Conservation (phyloP, 805 yeast species). For the Starmerella bombi region DNA sequence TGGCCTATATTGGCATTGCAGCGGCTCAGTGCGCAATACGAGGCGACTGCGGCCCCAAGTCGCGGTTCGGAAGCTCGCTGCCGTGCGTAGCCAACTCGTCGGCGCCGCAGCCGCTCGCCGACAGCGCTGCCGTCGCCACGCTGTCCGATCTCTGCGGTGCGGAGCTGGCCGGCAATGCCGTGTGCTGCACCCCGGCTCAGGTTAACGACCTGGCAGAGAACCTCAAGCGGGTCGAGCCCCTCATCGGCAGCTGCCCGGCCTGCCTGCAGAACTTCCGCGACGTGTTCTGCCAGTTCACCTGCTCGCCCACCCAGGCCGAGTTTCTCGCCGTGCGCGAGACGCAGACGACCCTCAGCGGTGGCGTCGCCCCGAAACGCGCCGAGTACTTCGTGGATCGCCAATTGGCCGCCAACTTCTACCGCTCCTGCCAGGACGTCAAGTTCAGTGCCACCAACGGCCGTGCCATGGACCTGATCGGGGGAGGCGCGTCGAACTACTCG, state of each 20-base stretch:
- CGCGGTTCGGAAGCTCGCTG: slow-evolving; percentile 61
- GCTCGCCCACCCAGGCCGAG: slow-evolving; percentile 69
- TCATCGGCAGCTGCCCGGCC: slow-evolving; percentile 88
- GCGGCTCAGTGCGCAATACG: slow-evolving; percentile 24
- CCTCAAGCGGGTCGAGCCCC: slow-evolving; percentile 59
- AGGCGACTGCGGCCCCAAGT: slow-evolving; percentile 58
- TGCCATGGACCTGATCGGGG: slow-evolving; percentile 95
- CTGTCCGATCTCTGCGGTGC: slow-evolving; percentile 54
- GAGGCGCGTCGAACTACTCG: slow-evolving; percentile 72
- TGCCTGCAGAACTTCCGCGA: slow-evolving; percentile 74
- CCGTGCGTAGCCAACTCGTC: slow-evolving; percentile 56
- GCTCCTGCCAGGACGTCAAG: slow-evolving; percentile 79
- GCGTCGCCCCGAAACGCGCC: slow-evolving; percentile 56
- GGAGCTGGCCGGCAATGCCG: slow-evolving; percentile 34
- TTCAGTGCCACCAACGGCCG: slow-evolving; percentile 90
- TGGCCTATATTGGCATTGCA: background rate
- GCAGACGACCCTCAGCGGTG: slow-evolving; percentile 36
- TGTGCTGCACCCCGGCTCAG: slow-evolving; percentile 66
- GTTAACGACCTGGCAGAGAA: slow-evolving; percentile 39
- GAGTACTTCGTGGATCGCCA: slow-evolving; percentile 45
- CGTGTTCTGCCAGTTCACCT: slow-evolving; percentile 72
- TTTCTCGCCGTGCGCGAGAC: slow-evolving; percentile 57
- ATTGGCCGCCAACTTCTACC: slow-evolving; percentile 54
- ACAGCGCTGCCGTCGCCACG: slow-evolving; percentile 35
- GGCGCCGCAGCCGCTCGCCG: slow-evolving; percentile 36